phyloP scores from a whole-genome alignment of 306 rosid genomes.

The Phaseolus lunatus region DNA sequence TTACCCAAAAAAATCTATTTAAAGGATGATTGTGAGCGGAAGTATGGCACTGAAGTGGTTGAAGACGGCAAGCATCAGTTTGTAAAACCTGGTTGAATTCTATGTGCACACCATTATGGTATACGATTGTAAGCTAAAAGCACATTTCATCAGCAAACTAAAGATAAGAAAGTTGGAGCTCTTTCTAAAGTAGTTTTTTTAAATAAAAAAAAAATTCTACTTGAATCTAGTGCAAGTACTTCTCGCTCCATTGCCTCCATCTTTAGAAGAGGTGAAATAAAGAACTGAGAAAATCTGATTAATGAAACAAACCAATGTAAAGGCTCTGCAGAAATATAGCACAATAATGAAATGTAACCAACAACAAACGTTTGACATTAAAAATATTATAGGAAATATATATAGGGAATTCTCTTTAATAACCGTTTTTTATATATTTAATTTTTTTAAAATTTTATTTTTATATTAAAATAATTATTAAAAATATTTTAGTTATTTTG shows the following conservation, averaged over 20 bases:
- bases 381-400: too few species aligned
- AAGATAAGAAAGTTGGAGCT: constrained; percentile 35
- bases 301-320: constrained; percentile 35
- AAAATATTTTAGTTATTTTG: too few species aligned
- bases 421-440: too few species aligned
- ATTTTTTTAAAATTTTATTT: too few species aligned
- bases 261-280: constrained; percentile 93
- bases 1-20: constrained; percentile 89
- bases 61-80: constrained; percentile 89
- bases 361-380: not conserved
- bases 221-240: constrained; percentile 96
- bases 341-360: constrained; percentile 35
- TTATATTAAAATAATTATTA: too few species aligned
- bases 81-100: constrained; percentile 94
- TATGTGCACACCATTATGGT: constrained; percentile 51
- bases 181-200: constrained; percentile 12
- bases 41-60: constrained; percentile 93
- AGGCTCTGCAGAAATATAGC: constrained; percentile 37
- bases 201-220: constrained; percentile 53
- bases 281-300: constrained; percentile 95
- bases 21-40: constrained; percentile 77
- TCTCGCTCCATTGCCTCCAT: constrained; percentile 96
- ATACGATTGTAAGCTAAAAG: constrained; percentile 52
- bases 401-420: too few species aligned
- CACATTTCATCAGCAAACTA: constrained; percentile 41